These are phyloP conservation scores for Polyporus arcularius DNA, from an alignment of 768 basidiomycete genomes.

Conservation along the genomic window DNA sequence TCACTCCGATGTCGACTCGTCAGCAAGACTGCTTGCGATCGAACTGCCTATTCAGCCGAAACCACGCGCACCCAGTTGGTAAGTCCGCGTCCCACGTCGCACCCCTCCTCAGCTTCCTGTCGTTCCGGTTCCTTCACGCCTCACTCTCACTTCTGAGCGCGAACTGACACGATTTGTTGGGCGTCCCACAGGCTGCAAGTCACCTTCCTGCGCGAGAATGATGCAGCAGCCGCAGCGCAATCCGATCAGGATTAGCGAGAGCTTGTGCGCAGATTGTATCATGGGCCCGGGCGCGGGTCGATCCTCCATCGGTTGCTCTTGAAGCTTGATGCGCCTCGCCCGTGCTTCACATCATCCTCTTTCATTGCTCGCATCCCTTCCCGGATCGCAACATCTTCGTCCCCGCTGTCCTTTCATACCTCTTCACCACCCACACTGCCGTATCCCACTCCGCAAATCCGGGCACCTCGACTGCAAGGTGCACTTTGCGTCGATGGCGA, in stretches of 20 bases:
- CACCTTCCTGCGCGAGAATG: slow-evolving; percentile 55
- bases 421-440: background rate
- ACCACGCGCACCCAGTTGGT: slow-evolving; percentile 62
- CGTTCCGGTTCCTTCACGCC: background rate
- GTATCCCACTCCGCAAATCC: background rate
- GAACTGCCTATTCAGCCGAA: slow-evolving; percentile 71
- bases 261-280: slow-evolving; percentile 40
- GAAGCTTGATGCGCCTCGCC: slow-evolving; percentile 10
- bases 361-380: background rate
- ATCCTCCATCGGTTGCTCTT: slow-evolving; percentile 24
- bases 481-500: slow-evolving; percentile 9
- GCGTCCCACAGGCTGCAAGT: slow-evolving; percentile 45
- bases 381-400: background rate
- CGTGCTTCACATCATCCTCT: background rate
- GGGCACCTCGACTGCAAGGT: slow-evolving; percentile 7
- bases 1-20: slow-evolving; percentile 69
- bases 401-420: background rate
- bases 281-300: slow-evolving; percentile 28
- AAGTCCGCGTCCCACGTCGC: slow-evolving; percentile 15
- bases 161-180: background rate
- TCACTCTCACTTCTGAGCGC: background rate
- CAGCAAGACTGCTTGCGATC: slow-evolving; percentile 63
- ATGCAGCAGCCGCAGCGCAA: slow-evolving; percentile 72
- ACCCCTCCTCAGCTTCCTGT: background rate
- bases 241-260: slow-evolving; percentile 69